Percentiles rank a stretch among this genome's conserved stretches.
Conservation (phyloP, 1,139 yeast genomes). For the Suhomyces coccinellae region DNA sequence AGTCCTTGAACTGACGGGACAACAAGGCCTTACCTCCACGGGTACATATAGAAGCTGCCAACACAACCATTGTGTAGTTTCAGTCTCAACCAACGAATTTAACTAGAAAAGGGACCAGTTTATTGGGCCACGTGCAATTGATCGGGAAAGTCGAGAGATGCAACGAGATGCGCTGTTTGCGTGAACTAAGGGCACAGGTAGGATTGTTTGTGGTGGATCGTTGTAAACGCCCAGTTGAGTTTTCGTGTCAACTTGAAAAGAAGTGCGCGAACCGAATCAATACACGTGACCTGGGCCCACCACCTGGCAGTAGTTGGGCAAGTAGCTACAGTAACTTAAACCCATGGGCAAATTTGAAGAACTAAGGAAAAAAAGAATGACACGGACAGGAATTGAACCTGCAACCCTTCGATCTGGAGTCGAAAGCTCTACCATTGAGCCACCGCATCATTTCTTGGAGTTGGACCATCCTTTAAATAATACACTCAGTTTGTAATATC, state of each 20-base stretch:
- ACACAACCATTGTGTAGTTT: conserved; percentile 36
- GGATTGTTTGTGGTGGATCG: conserved; percentile 4
- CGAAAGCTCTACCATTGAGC: conserved; percentile 94
- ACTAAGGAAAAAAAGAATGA: conserved; percentile 8
- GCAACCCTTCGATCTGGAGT: conserved; percentile 73
- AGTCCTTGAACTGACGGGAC: conserved; percentile 88
- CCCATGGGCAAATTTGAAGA: too few relatives aligned
- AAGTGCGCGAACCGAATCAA: conserved; percentile 6
- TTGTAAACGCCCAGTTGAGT: conserved; percentile 8
- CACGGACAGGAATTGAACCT: conserved; percentile 28
- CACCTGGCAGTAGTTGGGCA: not conserved
- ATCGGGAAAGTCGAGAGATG: not conserved
- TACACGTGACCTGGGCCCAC: conserved; percentile 1
- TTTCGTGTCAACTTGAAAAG: conserved; percentile 15
- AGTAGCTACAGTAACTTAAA: not conserved
- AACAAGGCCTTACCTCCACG: conserved; percentile 92
- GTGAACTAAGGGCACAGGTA: not conserved
- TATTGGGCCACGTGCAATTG: conserved; percentile 4
- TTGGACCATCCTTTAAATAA: too few relatives aligned
- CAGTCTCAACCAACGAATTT: not conserved
- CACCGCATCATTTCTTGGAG: conserved; percentile 51
- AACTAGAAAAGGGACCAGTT: not conserved
- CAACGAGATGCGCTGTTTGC: conserved; percentile 1
- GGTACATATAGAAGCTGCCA: conserved; percentile 95
- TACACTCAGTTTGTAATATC: too few relatives aligned